These are phyloP conservation scores for Basipetospora chlamydospora DNA, from an alignment of 2,329 filamentous ascomycete species.

Conservation along the genomic window DNA sequence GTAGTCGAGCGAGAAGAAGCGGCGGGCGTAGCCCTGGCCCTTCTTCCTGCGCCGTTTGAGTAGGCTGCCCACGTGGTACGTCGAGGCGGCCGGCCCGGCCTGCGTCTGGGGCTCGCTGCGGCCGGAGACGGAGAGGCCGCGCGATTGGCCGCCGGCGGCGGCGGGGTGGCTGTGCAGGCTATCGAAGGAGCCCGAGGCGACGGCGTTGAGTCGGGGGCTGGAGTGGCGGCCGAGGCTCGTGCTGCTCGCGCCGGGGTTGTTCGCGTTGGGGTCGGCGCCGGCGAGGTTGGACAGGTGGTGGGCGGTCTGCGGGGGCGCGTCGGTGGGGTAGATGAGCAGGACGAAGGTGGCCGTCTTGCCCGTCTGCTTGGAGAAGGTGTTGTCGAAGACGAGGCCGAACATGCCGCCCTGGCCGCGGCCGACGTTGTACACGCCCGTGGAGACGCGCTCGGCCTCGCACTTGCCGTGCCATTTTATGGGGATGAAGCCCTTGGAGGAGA, in stretches of 20 bases:
- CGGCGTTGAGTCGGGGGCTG: slow-evolving; percentile 29
- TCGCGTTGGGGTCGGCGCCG: slow-evolving; percentile 13
- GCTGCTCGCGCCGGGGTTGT: slow-evolving; percentile 24
- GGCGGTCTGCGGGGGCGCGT: slow-evolving; percentile 58
- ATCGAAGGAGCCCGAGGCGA: slow-evolving; percentile 41
- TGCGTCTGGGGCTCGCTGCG: slow-evolving; percentile 38
- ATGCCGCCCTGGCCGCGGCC: slow-evolving; percentile 63
- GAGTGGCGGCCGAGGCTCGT: slow-evolving; percentile 35
- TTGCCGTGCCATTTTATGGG: slow-evolving; percentile 78
- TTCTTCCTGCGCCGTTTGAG: slow-evolving; percentile 86
- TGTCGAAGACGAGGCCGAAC: slow-evolving; percentile 95
- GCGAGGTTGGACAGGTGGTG: slow-evolving; percentile 52
- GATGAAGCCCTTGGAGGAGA: slow-evolving; percentile 53
- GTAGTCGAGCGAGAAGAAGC: slow-evolving; percentile 94
- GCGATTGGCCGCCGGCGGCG: slow-evolving; percentile 15
- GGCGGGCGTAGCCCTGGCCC: slow-evolving; percentile 80
- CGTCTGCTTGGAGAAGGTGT: slow-evolving; percentile 91
- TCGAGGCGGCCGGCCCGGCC: slow-evolving; percentile 22
- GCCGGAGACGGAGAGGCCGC: slow-evolving; percentile 35
- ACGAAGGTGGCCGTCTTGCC: slow-evolving; percentile 94
- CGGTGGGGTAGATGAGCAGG: slow-evolving; percentile 82
- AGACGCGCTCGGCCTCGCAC: slow-evolving; percentile 92
- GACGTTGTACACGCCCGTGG: slow-evolving; percentile 79
- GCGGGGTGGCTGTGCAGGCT: slow-evolving; percentile 40
- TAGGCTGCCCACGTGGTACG: slow-evolving; percentile 70